phyloP scores from a whole-genome alignment of 257 asterid species.

The Sherardia arvensis region DNA sequence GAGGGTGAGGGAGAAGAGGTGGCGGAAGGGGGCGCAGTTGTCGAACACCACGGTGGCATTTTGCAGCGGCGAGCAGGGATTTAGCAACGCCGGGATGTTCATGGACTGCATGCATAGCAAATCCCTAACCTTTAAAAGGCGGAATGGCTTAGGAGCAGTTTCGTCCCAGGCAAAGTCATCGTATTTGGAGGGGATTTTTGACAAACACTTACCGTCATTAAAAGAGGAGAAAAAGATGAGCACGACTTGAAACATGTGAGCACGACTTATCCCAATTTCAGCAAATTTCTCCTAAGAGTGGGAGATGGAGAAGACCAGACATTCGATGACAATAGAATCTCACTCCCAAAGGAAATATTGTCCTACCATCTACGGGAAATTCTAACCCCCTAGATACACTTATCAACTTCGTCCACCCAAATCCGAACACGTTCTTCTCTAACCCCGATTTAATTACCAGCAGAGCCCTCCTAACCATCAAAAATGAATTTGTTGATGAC shows the following conservation, averaged over 20 bases:
- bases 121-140: too few species aligned
- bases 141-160: too few species aligned
- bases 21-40: conserved; percentile 62
- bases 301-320: neutral
- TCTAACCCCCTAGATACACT: neutral
- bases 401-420: neutral
- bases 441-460: neutral
- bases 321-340: neutral
- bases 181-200: too few species aligned
- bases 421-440: neutral
- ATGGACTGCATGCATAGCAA: conserved; percentile 85
- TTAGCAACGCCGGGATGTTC: conserved; percentile 48
- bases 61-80: conserved; percentile 56
- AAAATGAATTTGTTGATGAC: too few species aligned
- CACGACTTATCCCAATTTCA: neutral
- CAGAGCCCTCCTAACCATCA: too few species aligned
- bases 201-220: too few species aligned
- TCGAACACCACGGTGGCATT: conserved; percentile 57
- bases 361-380: neutral
- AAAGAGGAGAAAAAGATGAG: too few species aligned
- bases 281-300: neutral
- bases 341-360: neutral
- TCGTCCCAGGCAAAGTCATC: too few species aligned
- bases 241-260: too few species aligned
- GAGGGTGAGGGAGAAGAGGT: conserved; percentile 67